Evolutionary conservation across 192 early-diverging fungal species (phyloP).

Genomic region (Jimgerdemannia lactiflua): DNA sequence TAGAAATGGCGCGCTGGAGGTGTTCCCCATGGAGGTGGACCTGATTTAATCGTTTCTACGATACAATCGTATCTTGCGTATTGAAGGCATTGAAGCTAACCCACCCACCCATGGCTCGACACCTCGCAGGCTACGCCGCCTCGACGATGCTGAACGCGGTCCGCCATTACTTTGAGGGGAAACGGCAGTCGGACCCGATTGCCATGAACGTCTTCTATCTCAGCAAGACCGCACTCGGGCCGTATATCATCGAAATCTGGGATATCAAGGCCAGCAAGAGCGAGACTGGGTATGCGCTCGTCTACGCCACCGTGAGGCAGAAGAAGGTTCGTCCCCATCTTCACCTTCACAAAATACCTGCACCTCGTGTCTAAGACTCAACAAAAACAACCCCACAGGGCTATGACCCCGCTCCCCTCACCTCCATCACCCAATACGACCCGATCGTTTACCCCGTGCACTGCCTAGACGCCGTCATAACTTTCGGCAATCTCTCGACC

Average conservation of each 20-base stretch:
- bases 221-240: slow-evolving; percentile 9
- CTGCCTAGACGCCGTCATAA: slow-evolving; percentile 6
- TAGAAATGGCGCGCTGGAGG: slow-evolving; percentile 13
- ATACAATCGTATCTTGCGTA: not conserved
- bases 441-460: slow-evolving; percentile 6
- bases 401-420: not conserved
- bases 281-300: slow-evolving; percentile 11
- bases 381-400: not conserved
- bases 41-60: not conserved
- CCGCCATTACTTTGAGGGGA: slow-evolving; percentile 10
- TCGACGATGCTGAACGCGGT: slow-evolving; percentile 13
- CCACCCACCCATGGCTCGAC: too few relatives aligned
- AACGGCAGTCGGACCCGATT: slow-evolving; percentile 22
- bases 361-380: not conserved
- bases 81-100: not conserved
- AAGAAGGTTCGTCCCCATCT: slow-evolving; percentile 5
- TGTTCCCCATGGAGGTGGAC: slow-evolving; percentile 28
- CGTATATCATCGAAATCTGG: slow-evolving; percentile 19
- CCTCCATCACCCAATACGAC: slow-evolving; percentile 3
- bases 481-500: slow-evolving; percentile 22
- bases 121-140: slow-evolving; percentile 13
- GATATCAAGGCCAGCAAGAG: slow-evolving; percentile 19
- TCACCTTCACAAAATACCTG: not conserved
- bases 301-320: slow-evolving; percentile 17
- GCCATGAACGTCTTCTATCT: slow-evolving; percentile 28